phyloP scores from a whole-genome alignment of 306 rosid species.

The Spatholobus suberectus region DNA sequence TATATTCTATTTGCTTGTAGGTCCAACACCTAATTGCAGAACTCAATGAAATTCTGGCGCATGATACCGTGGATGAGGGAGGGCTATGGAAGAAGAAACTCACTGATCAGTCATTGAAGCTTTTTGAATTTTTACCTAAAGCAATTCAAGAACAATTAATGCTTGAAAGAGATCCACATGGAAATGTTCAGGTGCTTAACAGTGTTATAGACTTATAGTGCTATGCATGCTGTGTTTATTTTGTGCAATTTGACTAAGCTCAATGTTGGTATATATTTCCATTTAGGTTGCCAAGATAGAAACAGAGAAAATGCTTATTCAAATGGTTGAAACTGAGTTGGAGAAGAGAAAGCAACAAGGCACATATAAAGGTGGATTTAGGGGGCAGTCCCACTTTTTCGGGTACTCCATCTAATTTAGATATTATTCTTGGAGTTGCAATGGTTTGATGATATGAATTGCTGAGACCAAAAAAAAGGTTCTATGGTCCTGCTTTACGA shows the following conservation, averaged over 20 bases:
- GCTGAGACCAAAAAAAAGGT: background rate
- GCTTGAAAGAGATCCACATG: constrained; percentile 99
- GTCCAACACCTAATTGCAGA: constrained; percentile 92
- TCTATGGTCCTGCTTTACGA: constrained; percentile 6
- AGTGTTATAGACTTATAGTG: background rate
- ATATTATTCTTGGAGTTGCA: constrained; percentile 22
- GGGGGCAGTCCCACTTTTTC: constrained; percentile 96
- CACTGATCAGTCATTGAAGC: constrained; percentile 73
- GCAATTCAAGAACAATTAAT: constrained; percentile 94
- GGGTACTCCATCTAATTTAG: constrained; percentile 64
- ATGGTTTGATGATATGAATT: constrained; percentile 28
- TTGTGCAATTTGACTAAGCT: constrained; percentile 23
- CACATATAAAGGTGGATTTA: constrained; percentile 63
- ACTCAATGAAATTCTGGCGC: constrained; percentile 92
- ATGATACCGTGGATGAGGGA: constrained; percentile 76
- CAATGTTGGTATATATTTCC: constrained; percentile 34
- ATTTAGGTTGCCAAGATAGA: constrained; percentile 95
- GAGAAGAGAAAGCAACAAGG: constrained; percentile 86
- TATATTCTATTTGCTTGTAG: constrained; percentile 53
- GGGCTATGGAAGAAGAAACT: constrained; percentile 96
- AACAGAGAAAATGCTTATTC: constrained; percentile 98
- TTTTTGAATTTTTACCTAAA: constrained; percentile 86
- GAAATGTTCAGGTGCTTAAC: constrained; percentile 91
- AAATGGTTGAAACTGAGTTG: constrained; percentile 98
- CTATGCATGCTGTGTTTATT: constrained; percentile 38